phyloP scores from a whole-genome alignment of 176 grass and related monocot species.

The Tuctoria greenei region DNA sequence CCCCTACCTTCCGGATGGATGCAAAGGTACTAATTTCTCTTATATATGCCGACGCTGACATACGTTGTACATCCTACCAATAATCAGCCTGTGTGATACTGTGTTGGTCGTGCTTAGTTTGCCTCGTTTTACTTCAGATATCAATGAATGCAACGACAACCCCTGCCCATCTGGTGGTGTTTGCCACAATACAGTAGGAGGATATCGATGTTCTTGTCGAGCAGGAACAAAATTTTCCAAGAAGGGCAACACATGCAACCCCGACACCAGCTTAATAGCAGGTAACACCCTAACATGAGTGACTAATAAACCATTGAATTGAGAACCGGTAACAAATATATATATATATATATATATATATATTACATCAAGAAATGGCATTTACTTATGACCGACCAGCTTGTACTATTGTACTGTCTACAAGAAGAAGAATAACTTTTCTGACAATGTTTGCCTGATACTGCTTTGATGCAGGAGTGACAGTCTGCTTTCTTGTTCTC shows the following conservation, averaged over 20 bases:
- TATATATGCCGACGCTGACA: not conserved
- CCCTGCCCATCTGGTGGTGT: slow-evolving; percentile 22
- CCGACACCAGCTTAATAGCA: not conserved
- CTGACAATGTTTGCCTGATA: not conserved
- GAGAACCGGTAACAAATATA: not conserved
- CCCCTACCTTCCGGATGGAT: slow-evolving; percentile 25
- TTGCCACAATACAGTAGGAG: slow-evolving; percentile 14
- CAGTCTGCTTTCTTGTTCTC: not conserved
- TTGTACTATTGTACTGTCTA: too few species aligned
- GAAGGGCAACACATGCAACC: not conserved
- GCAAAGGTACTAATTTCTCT: slow-evolving; percentile 1
- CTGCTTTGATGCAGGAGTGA: slow-evolving; percentile 7
- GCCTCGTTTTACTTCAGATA: not conserved
- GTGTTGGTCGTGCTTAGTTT: not conserved
- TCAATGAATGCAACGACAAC: slow-evolving; percentile 12
- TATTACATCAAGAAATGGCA: not conserved
- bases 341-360: too few species aligned
- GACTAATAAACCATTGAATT: not conserved
- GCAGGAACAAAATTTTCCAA: not conserved
- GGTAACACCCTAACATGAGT: not conserved
- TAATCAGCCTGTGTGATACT: too few species aligned
- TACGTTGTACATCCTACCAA: not conserved
- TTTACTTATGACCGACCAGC: not conserved
- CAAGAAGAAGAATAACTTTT: not conserved
- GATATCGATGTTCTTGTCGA: slow-evolving; percentile 22